Percentiles rank a stretch among this genome's conserved stretches.
These are phyloP conservation scores for Aspergillus wentii DNA, from an alignment of 495 filamentous ascomycete genomes.

Conservation along the genomic window DNA sequence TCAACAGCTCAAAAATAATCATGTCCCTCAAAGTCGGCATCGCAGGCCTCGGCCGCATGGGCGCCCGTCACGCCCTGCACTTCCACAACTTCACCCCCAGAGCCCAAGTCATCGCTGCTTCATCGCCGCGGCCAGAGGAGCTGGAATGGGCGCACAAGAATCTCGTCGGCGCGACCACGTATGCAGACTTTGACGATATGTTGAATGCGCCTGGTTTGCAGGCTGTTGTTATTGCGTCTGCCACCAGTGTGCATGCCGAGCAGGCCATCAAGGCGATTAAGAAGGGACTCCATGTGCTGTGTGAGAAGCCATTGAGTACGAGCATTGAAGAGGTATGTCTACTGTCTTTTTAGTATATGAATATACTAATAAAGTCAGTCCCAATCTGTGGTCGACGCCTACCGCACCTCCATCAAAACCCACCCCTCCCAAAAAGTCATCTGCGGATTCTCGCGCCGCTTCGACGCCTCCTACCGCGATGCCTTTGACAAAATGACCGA, in stretches of 20 bases:
- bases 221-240: slow-evolving; percentile 40
- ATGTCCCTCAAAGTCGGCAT: neutral
- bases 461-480: slow-evolving; percentile 40
- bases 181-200: slow-evolving; percentile 43
- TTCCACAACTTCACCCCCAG: slow-evolving; percentile 39
- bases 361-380: slow-evolving; percentile 16
- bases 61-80: slow-evolving; percentile 37
- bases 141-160: slow-evolving; percentile 34
- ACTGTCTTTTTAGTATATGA: neutral
- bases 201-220: slow-evolving; percentile 37
- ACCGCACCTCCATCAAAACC: slow-evolving; percentile 17
- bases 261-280: slow-evolving; percentile 47
- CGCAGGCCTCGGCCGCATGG: neutral
- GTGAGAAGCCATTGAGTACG: slow-evolving; percentile 47
- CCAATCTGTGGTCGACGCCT: slow-evolving; percentile 41
- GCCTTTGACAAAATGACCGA: slow-evolving; percentile 32
- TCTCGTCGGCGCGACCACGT: slow-evolving; percentile 24
- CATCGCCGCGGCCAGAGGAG: slow-evolving; percentile 36
- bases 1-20: neutral
- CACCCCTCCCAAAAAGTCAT: slow-evolving; percentile 47
- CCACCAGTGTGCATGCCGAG: slow-evolving; percentile 45
- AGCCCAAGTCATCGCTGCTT: slow-evolving; percentile 42
- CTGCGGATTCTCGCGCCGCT: slow-evolving; percentile 50
- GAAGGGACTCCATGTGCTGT: slow-evolving; percentile 43
- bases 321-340: slow-evolving; percentile 37